Evolutionary conservation across 73 alveolate species (phyloP).

Genomic region (Paramecium bursaria): DNA sequence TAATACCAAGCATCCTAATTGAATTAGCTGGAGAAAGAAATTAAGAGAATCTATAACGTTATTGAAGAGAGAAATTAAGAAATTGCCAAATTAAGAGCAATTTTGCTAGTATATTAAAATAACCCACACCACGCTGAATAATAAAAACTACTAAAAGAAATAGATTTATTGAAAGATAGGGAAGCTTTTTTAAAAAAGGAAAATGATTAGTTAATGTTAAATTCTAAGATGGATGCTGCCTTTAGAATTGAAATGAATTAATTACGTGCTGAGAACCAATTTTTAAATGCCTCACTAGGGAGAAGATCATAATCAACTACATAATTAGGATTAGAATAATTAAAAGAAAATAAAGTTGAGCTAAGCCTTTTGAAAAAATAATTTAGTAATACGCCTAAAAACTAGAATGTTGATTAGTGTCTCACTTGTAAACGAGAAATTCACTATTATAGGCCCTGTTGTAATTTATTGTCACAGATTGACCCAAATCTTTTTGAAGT

Average conservation of each 20-base stretch:
- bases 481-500: constrained; percentile 7
- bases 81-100: constrained; percentile 32
- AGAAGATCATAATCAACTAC: background rate
- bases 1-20: constrained; percentile 10
- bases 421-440: constrained; percentile 34
- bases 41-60: background rate
- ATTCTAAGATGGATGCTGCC: background rate
- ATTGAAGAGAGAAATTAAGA: constrained; percentile 8
- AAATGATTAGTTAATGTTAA: constrained; percentile 1
- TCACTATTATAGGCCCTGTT: constrained; percentile 16
- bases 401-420: background rate
- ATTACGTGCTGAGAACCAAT: constrained; percentile 35
- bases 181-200: background rate
- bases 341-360: too few relatives aligned
- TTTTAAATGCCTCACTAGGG: background rate
- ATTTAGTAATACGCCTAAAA: constrained; percentile 9
- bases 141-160: background rate
- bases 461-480: constrained; percentile 1
- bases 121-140: background rate
- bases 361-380: too few relatives aligned
- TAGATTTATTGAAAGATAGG: background rate
- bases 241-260: constrained; percentile 44
- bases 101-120: background rate
- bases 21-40: background rate
- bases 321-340: background rate